phyloP scores from a whole-genome alignment of 331 rosid genomes.

The Quercus phellos region DNA sequence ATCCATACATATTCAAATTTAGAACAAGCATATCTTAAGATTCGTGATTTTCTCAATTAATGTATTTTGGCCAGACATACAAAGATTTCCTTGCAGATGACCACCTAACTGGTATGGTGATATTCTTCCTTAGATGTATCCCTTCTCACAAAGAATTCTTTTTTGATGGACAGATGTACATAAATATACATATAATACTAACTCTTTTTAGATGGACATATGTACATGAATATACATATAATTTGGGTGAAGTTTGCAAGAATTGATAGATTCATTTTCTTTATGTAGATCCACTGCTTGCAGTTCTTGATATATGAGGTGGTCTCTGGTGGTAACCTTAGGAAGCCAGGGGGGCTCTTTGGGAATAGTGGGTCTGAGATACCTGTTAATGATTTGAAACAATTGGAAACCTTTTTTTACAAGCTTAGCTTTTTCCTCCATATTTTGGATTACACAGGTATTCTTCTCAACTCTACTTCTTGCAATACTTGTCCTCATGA shows the following conservation, averaged over 20 bases:
- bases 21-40: not conserved
- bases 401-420: conserved; percentile 88
- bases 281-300: conserved; percentile 85
- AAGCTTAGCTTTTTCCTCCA: conserved; percentile 94
- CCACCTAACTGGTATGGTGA: not conserved
- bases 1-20: not conserved
- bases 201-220: not conserved
- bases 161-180: not conserved
- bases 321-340: conserved; percentile 96
- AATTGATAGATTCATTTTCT: conserved; percentile 31
- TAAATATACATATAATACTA: not conserved
- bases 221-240: not conserved
- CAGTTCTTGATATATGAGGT: conserved; percentile 95
- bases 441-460: conserved; percentile 90
- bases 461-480: conserved; percentile 7
- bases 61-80: not conserved
- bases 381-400: conserved; percentile 88
- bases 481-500: conserved; percentile 5
- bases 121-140: not conserved
- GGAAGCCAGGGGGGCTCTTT: conserved; percentile 98
- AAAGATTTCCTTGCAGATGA: not conserved
- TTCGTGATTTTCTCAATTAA: not conserved
- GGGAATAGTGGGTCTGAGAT: conserved; percentile 95
- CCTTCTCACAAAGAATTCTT: not conserved
- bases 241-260: not conserved